Conservation (phyloP, 2,329 filamentous ascomycete genomes). For the Amauroascus niger region DNA sequence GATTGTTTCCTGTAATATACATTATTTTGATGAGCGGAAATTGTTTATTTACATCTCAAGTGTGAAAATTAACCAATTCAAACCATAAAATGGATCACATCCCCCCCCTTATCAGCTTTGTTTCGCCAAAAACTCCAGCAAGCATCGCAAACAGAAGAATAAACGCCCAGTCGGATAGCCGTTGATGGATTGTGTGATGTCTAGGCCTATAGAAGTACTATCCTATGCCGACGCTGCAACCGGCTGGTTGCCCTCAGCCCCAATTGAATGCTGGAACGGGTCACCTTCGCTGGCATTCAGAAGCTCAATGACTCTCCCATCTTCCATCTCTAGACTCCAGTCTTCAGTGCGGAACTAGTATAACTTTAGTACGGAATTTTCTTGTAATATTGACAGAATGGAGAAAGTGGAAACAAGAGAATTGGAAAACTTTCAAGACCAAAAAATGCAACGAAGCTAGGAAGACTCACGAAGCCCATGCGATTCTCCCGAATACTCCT, state of each 20-base stretch:
- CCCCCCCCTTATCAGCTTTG: not conserved
- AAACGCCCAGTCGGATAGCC: not conserved
- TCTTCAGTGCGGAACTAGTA: slow-evolving; percentile 70
- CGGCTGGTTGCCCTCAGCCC: not conserved
- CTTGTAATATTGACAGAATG: slow-evolving; percentile 29
- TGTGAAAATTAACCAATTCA: not conserved
- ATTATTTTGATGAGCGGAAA: slow-evolving; percentile 11
- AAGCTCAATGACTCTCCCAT: slow-evolving; percentile 62
- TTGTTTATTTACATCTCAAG: not conserved
- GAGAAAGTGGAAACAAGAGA: not conserved
- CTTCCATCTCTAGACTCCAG: slow-evolving; percentile 70
- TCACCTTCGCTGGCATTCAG: slow-evolving; percentile 59
- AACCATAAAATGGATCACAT: not conserved
- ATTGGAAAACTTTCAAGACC: not conserved
- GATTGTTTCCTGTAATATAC: slow-evolving; percentile 4
- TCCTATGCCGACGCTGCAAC: not conserved
- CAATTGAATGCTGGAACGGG: slow-evolving; percentile 47
- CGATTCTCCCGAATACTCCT: slow-evolving; percentile 60
- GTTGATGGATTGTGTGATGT: not conserved
- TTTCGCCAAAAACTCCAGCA: slow-evolving; percentile 9
- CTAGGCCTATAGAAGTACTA: not conserved
- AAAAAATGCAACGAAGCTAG: slow-evolving; percentile 17
- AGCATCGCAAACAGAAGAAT: not conserved
- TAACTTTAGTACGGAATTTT: slow-evolving; percentile 3
- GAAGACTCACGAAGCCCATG: slow-evolving; percentile 45